phyloP scores from a whole-genome alignment of 371 early-diverging fungal genomes.

The Mucor sp. region DNA sequence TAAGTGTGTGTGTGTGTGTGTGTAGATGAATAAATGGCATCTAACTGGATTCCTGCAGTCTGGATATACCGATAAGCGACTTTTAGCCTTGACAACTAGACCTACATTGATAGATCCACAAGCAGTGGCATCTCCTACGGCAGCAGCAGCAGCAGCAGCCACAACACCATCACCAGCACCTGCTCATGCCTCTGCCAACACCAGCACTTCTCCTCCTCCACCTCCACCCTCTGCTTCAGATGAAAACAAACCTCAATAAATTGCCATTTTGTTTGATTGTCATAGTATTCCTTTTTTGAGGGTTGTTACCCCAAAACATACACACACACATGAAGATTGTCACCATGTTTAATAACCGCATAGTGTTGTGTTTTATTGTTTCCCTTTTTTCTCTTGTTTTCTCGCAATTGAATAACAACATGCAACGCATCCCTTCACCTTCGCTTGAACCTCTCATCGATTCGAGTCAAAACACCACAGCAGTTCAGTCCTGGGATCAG shows the following conservation, averaged over 20 bases:
- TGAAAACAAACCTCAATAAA: neutral
- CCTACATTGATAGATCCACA: constrained; percentile 2
- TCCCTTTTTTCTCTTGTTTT: neutral
- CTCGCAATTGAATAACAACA: neutral
- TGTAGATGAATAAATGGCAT: neutral
- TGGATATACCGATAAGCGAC: constrained; percentile 50
- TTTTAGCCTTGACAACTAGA: constrained; percentile 36
- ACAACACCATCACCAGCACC: neutral
- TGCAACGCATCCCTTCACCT: constrained; percentile 14
- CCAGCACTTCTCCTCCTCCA: neutral
- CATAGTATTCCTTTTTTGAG: too few relatives aligned
- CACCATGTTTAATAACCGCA: constrained; percentile 1
- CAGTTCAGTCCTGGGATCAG: constrained; percentile 57
- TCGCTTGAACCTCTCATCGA: constrained; percentile 9
- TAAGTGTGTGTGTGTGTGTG: constrained; percentile 18
- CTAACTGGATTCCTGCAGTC: constrained; percentile 31
- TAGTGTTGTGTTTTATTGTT: neutral
- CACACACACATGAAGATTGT: neutral
- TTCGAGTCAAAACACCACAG: neutral
- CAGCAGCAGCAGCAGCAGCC: neutral
- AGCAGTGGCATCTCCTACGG: neutral
- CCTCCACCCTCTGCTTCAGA: neutral
- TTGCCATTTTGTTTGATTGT: neutral
- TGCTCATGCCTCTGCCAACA: neutral
- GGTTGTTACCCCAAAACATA: too few relatives aligned